Conservation (phyloP, 768 basidiomycete genomes). For the Psilocybe sp. region DNA sequence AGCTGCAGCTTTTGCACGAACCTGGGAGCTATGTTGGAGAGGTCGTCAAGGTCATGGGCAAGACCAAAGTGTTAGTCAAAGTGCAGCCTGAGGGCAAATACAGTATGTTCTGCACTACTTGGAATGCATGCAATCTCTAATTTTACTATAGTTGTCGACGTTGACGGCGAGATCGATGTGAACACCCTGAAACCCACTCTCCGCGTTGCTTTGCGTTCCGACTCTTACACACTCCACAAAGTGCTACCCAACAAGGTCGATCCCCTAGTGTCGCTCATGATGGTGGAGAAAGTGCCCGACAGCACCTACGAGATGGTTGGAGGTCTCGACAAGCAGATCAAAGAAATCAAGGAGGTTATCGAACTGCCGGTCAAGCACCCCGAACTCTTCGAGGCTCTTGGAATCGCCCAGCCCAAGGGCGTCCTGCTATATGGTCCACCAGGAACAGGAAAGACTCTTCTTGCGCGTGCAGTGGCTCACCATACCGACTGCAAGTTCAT, state of each 20-base stretch:
- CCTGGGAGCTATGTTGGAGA: slow-evolving; percentile 98
- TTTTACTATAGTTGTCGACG: slow-evolving; percentile 74
- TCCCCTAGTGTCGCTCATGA: slow-evolving; percentile 97
- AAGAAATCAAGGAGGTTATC: slow-evolving; percentile 96
- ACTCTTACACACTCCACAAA: slow-evolving; percentile 95
- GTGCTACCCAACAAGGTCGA: slow-evolving; percentile 97
- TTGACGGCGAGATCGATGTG: slow-evolving; percentile 85
- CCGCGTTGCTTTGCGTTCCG: slow-evolving; percentile 93
- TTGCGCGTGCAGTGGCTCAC: slow-evolving; percentile 94
- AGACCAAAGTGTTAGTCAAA: slow-evolving; percentile 97
- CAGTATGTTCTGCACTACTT: slow-evolving; percentile 54
- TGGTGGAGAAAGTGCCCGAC: slow-evolving; percentile 99
- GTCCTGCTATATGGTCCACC: slow-evolving; percentile 95
- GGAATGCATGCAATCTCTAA: neutral
- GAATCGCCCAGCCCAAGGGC: slow-evolving; percentile 96
- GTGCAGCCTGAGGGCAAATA: slow-evolving; percentile 99
- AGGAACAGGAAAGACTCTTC: slow-evolving; percentile 93
- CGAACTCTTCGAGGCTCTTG: slow-evolving; percentile 92
- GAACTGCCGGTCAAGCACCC: slow-evolving; percentile 97
- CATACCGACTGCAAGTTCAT: slow-evolving; percentile 99
- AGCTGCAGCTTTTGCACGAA: slow-evolving; percentile 89
- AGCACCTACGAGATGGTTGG: slow-evolving; percentile 99
- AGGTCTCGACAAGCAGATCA: slow-evolving; percentile 97
- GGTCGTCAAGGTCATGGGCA: slow-evolving; percentile 98
- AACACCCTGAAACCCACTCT: slow-evolving; percentile 76